These are phyloP conservation scores for Insectozyma bohioensis DNA, from an alignment of 1,139 yeast species.

Conservation along the genomic window DNA sequence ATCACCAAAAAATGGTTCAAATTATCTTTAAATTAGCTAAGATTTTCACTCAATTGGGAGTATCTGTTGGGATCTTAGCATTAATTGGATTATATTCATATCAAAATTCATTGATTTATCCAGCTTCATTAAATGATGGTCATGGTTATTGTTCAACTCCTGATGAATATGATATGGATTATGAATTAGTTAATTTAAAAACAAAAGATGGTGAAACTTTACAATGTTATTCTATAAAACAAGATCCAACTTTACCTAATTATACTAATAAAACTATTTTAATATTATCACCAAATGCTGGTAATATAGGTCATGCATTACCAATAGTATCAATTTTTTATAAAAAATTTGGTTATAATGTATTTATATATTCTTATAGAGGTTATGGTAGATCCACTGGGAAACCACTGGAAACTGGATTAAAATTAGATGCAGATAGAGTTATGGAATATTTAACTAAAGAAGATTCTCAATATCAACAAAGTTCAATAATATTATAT, in stretches of 20 bases:
- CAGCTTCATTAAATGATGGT: slow-evolving; percentile 78
- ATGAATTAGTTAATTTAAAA: slow-evolving; percentile 55
- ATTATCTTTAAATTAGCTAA: slow-evolving; percentile 16
- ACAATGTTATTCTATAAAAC: slow-evolving; percentile 48
- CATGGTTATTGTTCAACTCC: slow-evolving; percentile 79
- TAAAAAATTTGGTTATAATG: slow-evolving; percentile 67
- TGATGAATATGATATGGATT: slow-evolving; percentile 66
- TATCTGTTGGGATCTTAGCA: slow-evolving; percentile 38
- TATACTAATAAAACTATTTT: slow-evolving; percentile 70
- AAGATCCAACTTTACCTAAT: slow-evolving; percentile 37
- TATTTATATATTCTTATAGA: slow-evolving; percentile 82
- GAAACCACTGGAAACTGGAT: slow-evolving; percentile 69
- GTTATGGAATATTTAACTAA: slow-evolving; percentile 58
- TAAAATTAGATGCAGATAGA: slow-evolving; percentile 79
- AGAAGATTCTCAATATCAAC: slow-evolving; percentile 52
- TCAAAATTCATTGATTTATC: slow-evolving; percentile 76
- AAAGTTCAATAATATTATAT: slow-evolving; percentile 63
- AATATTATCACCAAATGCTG: slow-evolving; percentile 90
- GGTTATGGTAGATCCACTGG: slow-evolving; percentile 93
- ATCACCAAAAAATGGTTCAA: no score
- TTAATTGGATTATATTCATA: slow-evolving; percentile 60
- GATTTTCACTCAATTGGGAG: slow-evolving; percentile 28
- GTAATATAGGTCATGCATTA: slow-evolving; percentile 90
- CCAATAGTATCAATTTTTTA: slow-evolving; percentile 79
- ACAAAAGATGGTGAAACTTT: slow-evolving; percentile 66